Evolutionary conservation across 2,329 filamentous ascomycete species (phyloP).

Genomic region (Alternaria dauci): DNA sequence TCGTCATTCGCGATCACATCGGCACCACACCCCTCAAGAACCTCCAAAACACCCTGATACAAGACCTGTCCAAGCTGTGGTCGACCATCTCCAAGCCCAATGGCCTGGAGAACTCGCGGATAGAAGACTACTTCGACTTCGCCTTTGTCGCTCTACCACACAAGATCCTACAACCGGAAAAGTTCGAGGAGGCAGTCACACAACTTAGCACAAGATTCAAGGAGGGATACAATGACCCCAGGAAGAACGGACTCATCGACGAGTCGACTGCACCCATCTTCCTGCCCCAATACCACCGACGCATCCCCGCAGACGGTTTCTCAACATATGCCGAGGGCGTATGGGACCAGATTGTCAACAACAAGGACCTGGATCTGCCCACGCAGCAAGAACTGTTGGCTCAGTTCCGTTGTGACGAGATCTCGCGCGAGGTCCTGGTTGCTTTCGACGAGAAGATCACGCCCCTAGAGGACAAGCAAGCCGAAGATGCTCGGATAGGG

Average conservation of each 20-base stretch:
- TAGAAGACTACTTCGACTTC: slow-evolving; percentile 99
- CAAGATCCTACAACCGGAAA: slow-evolving; percentile 94
- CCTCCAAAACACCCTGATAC: slow-evolving; percentile 86
- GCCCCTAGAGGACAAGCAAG: slow-evolving; percentile 87
- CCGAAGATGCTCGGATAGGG: slow-evolving; percentile 76
- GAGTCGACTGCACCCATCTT: slow-evolving; percentile 83
- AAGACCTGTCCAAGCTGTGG: slow-evolving; percentile 94
- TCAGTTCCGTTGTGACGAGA: slow-evolving; percentile 98
- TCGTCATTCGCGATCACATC: slow-evolving; percentile 97
- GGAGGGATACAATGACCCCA: slow-evolving; percentile 77
- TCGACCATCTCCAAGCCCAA: slow-evolving; percentile 88
- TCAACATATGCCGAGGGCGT: slow-evolving; percentile 91
- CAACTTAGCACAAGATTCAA: slow-evolving; percentile 83
- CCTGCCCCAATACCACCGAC: slow-evolving; percentile 90
- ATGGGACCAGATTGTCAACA: slow-evolving; percentile 98
- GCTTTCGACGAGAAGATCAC: slow-evolving; percentile 82
- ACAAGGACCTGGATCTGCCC: slow-evolving; percentile 96
- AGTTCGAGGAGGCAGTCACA: slow-evolving; percentile 82
- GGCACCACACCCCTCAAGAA: slow-evolving; percentile 90
- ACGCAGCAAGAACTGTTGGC: slow-evolving; percentile 97
- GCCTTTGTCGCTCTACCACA: slow-evolving; percentile 95
- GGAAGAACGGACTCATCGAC: slow-evolving; percentile 68
- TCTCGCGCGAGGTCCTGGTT: slow-evolving; percentile 84
- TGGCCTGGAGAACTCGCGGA: slow-evolving; percentile 85
- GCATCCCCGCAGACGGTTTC: slow-evolving; percentile 97